Evolutionary conservation across 2,329 filamentous ascomycete species (phyloP).

Genomic region (Hawksworthiomyces lignivorus): DNA sequence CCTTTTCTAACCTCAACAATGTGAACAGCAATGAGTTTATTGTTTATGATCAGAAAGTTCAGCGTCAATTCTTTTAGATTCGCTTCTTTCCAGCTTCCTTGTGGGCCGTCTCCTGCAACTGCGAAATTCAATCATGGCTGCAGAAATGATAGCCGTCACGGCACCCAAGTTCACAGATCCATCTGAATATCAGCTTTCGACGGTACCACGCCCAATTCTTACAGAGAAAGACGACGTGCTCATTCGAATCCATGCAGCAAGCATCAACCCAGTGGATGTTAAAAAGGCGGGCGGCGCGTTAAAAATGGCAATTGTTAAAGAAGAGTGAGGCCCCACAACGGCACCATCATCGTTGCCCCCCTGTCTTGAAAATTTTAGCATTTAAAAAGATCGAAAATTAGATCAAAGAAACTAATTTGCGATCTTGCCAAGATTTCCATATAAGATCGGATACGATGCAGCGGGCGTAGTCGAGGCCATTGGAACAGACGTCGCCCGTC

Average conservation of each 20-base stretch:
- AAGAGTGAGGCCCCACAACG: not conserved
- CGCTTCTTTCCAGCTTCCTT: no score
- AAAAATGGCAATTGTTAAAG: not conserved
- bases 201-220: slow-evolving; percentile 20
- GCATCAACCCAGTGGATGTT: slow-evolving; percentile 29
- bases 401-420: no score
- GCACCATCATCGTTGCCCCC: no score
- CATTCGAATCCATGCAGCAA: slow-evolving; percentile 29
- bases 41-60: no score
- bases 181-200: not conserved
- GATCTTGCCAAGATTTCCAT: not conserved
- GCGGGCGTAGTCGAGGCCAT: slow-evolving; percentile 24
- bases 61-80: no score
- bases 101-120: no score
- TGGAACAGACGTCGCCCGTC: slow-evolving; percentile 21
- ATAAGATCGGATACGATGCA: slow-evolving; percentile 18
- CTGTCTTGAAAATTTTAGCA: no score
- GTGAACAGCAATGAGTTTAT: no score
- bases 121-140: no score
- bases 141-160: not conserved
- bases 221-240: slow-evolving; percentile 35
- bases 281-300: slow-evolving; percentile 22
- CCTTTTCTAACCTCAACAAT: no score
- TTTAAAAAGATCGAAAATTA: no score
- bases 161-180: slow-evolving; percentile 1